Conservation (phyloP, 331 rosid genomes). For the Saraca asoca region DNA sequence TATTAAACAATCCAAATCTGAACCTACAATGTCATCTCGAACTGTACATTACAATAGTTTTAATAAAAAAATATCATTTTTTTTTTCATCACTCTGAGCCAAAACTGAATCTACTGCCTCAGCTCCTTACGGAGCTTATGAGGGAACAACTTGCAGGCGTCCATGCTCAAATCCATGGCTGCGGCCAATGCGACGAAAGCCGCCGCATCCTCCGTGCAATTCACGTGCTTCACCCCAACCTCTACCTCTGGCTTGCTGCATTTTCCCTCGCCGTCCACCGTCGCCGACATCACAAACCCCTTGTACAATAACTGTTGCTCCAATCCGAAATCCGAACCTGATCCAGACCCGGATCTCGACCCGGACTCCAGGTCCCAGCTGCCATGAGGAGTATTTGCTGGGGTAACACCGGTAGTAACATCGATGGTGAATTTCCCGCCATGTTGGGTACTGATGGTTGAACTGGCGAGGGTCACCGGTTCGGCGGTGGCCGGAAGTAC, state of each 20-base stretch:
- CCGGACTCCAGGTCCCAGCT: constrained; percentile 71
- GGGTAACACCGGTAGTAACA: constrained; percentile 46
- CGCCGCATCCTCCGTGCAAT: constrained; percentile 88
- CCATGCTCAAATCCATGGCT: constrained; percentile 90
- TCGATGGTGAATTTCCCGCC: constrained; percentile 83
- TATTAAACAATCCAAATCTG: too few species aligned
- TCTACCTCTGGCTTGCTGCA: constrained; percentile 71
- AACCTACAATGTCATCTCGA: too few species aligned
- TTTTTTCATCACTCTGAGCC: too few species aligned
- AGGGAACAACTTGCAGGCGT: constrained; percentile 75
- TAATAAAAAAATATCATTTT: too few species aligned
- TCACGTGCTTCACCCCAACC: constrained; percentile 85
- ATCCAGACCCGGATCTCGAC: constrained; percentile 30
- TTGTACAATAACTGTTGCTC: constrained; percentile 50
- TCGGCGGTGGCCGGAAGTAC: constrained; percentile 55
- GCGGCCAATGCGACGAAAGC: constrained; percentile 92
- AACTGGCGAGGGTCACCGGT: constrained; percentile 50
- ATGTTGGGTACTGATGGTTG: constrained; percentile 45
- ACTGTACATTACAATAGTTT: too few species aligned
- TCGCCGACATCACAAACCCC: constrained; percentile 92
- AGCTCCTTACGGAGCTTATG: constrained; percentile 79
- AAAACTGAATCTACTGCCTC: constrained; percentile 37
- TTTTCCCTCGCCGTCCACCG: constrained; percentile 59
- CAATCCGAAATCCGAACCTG: constrained; percentile 38
- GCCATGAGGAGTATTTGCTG: constrained; percentile 51